phyloP scores from a whole-genome alignment of 2,329 filamentous ascomycete genomes.

The Parafenestella ontariensis region DNA sequence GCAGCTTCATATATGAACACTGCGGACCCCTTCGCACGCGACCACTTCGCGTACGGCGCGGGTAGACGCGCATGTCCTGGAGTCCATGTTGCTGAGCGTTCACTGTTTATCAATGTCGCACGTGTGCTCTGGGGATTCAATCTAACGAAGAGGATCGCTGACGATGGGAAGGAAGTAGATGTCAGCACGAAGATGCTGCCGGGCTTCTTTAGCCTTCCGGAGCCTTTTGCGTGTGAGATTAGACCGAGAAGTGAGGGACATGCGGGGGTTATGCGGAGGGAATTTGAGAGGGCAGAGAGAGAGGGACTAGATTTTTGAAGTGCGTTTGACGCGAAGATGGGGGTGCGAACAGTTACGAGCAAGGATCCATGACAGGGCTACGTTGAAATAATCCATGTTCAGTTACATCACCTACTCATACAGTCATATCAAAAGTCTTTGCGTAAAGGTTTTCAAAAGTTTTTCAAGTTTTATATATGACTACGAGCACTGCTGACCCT shows the following conservation, averaged over 20 bases:
- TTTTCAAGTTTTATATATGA: too few species aligned
- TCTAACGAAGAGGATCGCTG: constrained; percentile 32
- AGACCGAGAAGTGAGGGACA: constrained; percentile 30
- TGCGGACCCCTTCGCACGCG: constrained; percentile 39
- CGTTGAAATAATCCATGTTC: too few species aligned
- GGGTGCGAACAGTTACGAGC: neutral
- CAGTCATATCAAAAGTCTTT: too few species aligned
- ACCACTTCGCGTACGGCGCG: constrained; percentile 48
- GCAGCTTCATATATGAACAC: constrained; percentile 43
- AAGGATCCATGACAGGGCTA: too few species aligned
- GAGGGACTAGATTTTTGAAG: constrained; percentile 25
- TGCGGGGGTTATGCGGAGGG: constrained; percentile 31
- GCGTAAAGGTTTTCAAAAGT: too few species aligned
- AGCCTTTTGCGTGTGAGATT: constrained; percentile 43
- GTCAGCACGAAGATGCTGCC: constrained; percentile 37
- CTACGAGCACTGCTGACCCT: too few species aligned
- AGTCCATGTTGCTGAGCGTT: constrained; percentile 47
- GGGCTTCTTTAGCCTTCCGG: constrained; percentile 42
- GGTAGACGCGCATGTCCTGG: constrained; percentile 47
- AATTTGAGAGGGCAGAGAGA: constrained; percentile 29
- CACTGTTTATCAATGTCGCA: constrained; percentile 45
- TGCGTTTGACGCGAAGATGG: neutral
- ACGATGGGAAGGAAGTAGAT: constrained; percentile 32
- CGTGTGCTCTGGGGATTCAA: constrained; percentile 47
- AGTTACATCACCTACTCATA: too few species aligned